Base-by-base conservation (phyloP, 2,329 filamentous ascomycete genomes). In the Metarhizium brunneum region DNA sequence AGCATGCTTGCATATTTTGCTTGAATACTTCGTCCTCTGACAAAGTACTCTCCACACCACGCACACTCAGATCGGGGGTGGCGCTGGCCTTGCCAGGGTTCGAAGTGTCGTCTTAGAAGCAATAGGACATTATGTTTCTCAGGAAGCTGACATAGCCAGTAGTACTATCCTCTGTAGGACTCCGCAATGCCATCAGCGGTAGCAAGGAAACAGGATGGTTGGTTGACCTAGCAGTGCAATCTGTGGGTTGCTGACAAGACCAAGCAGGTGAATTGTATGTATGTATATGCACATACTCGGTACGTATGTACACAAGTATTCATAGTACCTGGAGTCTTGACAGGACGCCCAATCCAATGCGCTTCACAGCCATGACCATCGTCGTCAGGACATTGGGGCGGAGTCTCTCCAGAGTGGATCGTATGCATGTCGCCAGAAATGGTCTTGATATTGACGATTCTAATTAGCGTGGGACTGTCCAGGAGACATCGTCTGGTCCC, bases 341-440 rank as follows among this genome's bases (percentile, higher is more conserved):
- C 32, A 35, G 32, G 32, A 8, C 7, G 32, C 2, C 32, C 25
- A 25, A 25, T 25, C 25, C 45, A 47, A 20, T 43, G 53, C 25
- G 47, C 35, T 25, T 29, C 13, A 18, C 20, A 30, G 20, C 45
- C 43, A 47, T 25, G 18, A 6, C 30, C 4, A n/a, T 13, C 25
- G 20, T 11, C 45, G 4, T 25, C 16, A 29, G 45, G 20, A 30
- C 48, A 50, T 54, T 47, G 36, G 35, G 47, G 42, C 42, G 52
- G 55, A 57, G 52, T 45, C 14, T 54, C 20, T 35, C 42, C 42
- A 10, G 48, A 52, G 55, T 49, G 55, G 55, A 54, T 18, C 55
- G 14, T 30, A 18, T 54, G 55, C 55, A 54, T 43, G 48, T 50
- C 52, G 52, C 52, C 49, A 4, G 35, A 57, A 54, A 38, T 16